These are phyloP conservation scores for Bretziella fagacearum DNA, from an alignment of 2,329 filamentous ascomycete genomes.

Conservation along the genomic window DNA sequence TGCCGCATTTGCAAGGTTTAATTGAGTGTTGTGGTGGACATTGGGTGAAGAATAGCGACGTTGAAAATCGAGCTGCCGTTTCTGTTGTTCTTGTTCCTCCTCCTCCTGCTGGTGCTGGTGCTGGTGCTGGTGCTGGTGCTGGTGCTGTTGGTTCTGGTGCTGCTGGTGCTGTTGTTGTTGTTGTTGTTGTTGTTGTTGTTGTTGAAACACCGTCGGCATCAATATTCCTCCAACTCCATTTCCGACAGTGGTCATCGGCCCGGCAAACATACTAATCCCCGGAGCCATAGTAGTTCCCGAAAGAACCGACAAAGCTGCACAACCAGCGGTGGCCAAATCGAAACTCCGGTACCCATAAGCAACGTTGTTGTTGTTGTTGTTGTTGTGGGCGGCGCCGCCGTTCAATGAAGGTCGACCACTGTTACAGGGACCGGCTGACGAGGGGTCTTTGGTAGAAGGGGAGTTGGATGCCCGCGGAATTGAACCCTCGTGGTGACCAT, in stretches of 20 bases:
- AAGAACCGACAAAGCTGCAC: background rate
- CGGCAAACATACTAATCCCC: background rate
- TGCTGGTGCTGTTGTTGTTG: background rate
- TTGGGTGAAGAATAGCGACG: constrained; percentile 16
- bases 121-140: constrained; percentile 15
- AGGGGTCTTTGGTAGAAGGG: background rate
- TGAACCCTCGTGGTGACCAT: background rate
- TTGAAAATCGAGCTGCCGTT: constrained; percentile 16
- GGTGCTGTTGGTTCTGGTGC: constrained; percentile 7
- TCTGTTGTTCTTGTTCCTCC: constrained; percentile 14
- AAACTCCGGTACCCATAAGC: background rate
- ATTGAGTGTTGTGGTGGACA: constrained; percentile 3
- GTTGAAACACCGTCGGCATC: constrained; percentile 9
- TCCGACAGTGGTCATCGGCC: background rate
- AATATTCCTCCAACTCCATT: background rate
- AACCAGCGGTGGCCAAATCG: background rate
- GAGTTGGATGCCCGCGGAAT: background rate
- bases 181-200: constrained; percentile 11
- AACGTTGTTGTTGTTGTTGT: background rate
- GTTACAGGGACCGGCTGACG: background rate
- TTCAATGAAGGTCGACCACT: too few species aligned
- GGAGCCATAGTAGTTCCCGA: background rate
- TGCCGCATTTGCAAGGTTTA: background rate
- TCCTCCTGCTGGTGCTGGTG: constrained; percentile 2
- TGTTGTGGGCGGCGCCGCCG: too few species aligned